These are phyloP conservation scores for Pseudohyphozyma bogoriensis DNA, from an alignment of 768 basidiomycete genomes.

Conservation along the genomic window DNA sequence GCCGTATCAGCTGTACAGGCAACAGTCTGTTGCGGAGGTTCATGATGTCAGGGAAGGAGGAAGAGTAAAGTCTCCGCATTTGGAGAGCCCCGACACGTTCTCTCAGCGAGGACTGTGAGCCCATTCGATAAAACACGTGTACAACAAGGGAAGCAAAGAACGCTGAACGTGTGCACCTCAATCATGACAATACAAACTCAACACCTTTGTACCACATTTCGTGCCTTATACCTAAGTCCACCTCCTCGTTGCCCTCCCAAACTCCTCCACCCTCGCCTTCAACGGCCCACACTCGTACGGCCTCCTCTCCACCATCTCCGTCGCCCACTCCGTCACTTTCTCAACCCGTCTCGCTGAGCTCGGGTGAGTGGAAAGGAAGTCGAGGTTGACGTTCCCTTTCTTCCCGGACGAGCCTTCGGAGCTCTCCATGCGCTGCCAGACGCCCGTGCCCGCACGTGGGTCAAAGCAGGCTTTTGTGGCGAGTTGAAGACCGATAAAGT, in stretches of 20 bases:
- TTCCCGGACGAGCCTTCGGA: conserved; percentile 44
- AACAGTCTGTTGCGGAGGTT: too few relatives aligned
- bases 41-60: too few relatives aligned
- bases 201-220: too few relatives aligned
- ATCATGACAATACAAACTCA: too few relatives aligned
- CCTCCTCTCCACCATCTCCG: conserved; percentile 15
- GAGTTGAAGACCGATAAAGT: conserved; percentile 69
- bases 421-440: conserved; percentile 59
- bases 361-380: conserved; percentile 76
- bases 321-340: conserved; percentile 32
- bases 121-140: too few relatives aligned
- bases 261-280: not conserved
- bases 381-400: conserved; percentile 33
- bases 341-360: conserved; percentile 59
- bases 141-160: too few relatives aligned
- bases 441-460: conserved; percentile 63
- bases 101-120: too few relatives aligned
- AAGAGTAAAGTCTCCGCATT: too few relatives aligned
- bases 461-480: conserved; percentile 80
- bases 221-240: not conserved
- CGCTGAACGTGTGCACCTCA: too few relatives aligned
- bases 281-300: conserved; percentile 8
- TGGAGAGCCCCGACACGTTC: too few relatives aligned
- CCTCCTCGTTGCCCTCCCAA: conserved; percentile 1
- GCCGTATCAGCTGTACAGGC: too few relatives aligned